These are phyloP conservation scores for Sporothrix schenckii DNA, from an alignment of 2,329 filamentous ascomycete species.

Conservation along the genomic window DNA sequence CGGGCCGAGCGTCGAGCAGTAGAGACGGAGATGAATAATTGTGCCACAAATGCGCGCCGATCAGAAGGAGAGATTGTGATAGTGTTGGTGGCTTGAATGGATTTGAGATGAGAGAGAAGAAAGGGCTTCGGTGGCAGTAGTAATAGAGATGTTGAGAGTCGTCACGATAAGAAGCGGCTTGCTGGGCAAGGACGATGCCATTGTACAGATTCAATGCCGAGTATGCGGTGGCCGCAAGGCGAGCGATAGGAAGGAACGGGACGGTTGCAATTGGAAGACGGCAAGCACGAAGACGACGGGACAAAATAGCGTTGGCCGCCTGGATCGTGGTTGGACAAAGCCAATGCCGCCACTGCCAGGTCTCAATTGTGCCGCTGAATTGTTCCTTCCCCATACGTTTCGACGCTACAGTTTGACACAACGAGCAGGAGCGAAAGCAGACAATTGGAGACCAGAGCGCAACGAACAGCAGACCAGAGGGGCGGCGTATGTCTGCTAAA, in stretches of 20 bases:
- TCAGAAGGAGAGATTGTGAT: background rate
- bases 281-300: background rate
- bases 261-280: background rate
- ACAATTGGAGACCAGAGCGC: background rate
- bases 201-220: background rate
- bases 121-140: background rate
- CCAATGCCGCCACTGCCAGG: conserved; percentile 11
- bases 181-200: background rate
- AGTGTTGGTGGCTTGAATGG: background rate
- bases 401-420: background rate
- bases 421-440: background rate
- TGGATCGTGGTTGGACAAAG: conserved; percentile 1
- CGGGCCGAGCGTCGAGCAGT: background rate
- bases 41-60: conserved; percentile 3
- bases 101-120: background rate
- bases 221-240: conserved; percentile 5
- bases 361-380: conserved; percentile 4
- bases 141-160: background rate
- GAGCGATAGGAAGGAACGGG: background rate
- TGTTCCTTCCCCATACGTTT: background rate
- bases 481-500: background rate
- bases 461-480: background rate
- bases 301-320: background rate
- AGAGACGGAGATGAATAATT: background rate
- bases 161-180: conserved; percentile 8